These are phyloP conservation scores for Mortierella sp. DNA, from an alignment of 371 early-diverging fungal genomes.

Conservation along the genomic window DNA sequence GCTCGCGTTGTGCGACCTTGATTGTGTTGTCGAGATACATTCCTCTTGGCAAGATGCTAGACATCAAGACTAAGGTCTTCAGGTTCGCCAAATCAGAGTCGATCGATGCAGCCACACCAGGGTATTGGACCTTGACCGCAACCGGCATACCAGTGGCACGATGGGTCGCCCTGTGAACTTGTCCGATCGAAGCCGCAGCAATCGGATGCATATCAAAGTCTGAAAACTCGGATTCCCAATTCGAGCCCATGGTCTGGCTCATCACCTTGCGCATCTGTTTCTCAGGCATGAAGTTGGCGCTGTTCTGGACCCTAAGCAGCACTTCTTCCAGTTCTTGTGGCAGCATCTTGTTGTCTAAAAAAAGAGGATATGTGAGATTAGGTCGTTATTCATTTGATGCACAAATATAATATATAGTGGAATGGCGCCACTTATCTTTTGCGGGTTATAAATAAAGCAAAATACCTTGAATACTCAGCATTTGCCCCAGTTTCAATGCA, in stretches of 20 bases:
- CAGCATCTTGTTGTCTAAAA: constrained; percentile 67
- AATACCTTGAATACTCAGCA: constrained; percentile 94
- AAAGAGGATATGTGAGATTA: neutral
- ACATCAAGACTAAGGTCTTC: constrained; percentile 81
- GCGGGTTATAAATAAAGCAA: constrained; percentile 2
- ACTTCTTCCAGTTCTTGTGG: constrained; percentile 88
- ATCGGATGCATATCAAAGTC: constrained; percentile 83
- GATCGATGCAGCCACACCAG: constrained; percentile 91
- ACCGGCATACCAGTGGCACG: constrained; percentile 65
- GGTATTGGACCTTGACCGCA: constrained; percentile 97
- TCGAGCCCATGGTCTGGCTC: constrained; percentile 75
- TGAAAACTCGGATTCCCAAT: constrained; percentile 80
- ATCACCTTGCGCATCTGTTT: constrained; percentile 85
- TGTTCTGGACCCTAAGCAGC: constrained; percentile 88
- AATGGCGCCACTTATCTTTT: too few species aligned
- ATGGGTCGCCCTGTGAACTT: constrained; percentile 85
- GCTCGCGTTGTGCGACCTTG: constrained; percentile 87
- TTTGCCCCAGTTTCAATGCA: constrained; percentile 97
- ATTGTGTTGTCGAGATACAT: constrained; percentile 97
- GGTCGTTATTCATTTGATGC: too few species aligned
- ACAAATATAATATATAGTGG: too few species aligned
- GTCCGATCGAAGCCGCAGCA: constrained; percentile 97
- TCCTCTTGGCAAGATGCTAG: constrained; percentile 90
- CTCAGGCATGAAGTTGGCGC: constrained; percentile 96
- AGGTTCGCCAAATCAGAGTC: constrained; percentile 90